Percentiles rank a stretch among this genome's conserved stretches.
These are phyloP conservation scores for Candida sphagnicola DNA, from an alignment of 805 yeast genomes.

Conservation along the genomic window DNA sequence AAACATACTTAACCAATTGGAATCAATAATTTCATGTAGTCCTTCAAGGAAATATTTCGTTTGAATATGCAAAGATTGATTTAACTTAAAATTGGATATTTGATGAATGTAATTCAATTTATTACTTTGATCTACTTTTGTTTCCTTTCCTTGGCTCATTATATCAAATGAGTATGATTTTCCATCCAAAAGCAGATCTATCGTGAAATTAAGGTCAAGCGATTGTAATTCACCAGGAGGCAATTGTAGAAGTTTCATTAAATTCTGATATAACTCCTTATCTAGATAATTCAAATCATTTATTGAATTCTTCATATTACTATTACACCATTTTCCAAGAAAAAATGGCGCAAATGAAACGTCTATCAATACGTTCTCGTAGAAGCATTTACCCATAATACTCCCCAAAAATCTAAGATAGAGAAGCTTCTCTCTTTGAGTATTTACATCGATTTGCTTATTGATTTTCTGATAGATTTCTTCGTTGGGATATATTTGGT, in stretches of 20 bases:
- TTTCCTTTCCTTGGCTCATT: constrained; percentile 48
- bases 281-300: constrained; percentile 79
- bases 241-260: constrained; percentile 60
- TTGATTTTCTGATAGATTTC: constrained; percentile 36
- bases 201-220: constrained; percentile 64
- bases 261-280: constrained; percentile 55
- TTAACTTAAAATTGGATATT: constrained; percentile 75
- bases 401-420: constrained; percentile 68
- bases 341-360: constrained; percentile 85
- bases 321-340: constrained; percentile 58
- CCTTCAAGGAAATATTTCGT: constrained; percentile 68
- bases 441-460: constrained; percentile 26
- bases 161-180: constrained; percentile 49
- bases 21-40: constrained; percentile 59
- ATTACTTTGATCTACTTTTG: constrained; percentile 57
- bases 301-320: constrained; percentile 51
- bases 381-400: constrained; percentile 83
- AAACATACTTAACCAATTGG: constrained; percentile 80
- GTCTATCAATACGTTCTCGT: constrained; percentile 78
- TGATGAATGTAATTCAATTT: constrained; percentile 71
- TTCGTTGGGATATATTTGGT: constrained; percentile 75
- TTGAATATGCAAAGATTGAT: constrained; percentile 55
- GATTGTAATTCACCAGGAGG: constrained; percentile 50
- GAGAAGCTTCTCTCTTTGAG: constrained; percentile 20
- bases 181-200: constrained; percentile 44